A percentile compares a stretch with the other conserved stretches of the same genome.
These are phyloP conservation scores for Inga oerstediana DNA, from an alignment of 306 rosid genomes.

Conservation along the genomic window DNA sequence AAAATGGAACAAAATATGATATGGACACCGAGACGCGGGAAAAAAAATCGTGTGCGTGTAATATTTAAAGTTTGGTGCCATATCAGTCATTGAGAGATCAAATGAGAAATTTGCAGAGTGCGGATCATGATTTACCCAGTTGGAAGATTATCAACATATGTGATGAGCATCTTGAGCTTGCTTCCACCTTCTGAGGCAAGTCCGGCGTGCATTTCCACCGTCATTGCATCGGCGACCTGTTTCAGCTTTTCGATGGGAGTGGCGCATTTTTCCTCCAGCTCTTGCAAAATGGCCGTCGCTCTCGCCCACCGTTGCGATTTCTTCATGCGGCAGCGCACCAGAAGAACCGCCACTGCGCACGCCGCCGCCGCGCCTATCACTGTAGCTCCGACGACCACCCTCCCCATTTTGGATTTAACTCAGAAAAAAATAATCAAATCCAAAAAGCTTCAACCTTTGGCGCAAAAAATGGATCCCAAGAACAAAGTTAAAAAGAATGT, in stretches of 20 bases:
- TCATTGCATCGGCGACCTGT: constrained; percentile 82
- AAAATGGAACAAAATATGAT: background rate
- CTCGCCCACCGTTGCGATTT: constrained; percentile 55
- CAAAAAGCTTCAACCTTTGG: background rate
- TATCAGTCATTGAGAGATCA: background rate
- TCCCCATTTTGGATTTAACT: constrained; percentile 41
- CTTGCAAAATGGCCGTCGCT: constrained; percentile 59
- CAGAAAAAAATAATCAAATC: background rate
- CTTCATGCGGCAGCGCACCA: constrained; percentile 58
- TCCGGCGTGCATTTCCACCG: constrained; percentile 92
- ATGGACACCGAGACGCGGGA: background rate
- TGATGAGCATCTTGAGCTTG: constrained; percentile 89
- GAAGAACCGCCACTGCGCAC: constrained; percentile 55
- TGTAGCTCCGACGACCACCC: constrained; percentile 60
- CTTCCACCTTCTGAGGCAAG: constrained; percentile 93
- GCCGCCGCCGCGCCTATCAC: constrained; percentile 47
- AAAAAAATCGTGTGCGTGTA: background rate
- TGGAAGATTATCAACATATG: constrained; percentile 84
- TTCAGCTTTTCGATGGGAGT: constrained; percentile 65
- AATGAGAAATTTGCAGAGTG: background rate
- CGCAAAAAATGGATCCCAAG: constrained; percentile 2
- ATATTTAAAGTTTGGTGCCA: background rate
- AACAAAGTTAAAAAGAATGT: background rate
- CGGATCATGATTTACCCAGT: constrained; percentile 61
- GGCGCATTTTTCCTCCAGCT: constrained; percentile 74